Base-by-base conservation (phyloP, 192 early-diverging fungal species). In the Obelidium mucronatum region DNA sequence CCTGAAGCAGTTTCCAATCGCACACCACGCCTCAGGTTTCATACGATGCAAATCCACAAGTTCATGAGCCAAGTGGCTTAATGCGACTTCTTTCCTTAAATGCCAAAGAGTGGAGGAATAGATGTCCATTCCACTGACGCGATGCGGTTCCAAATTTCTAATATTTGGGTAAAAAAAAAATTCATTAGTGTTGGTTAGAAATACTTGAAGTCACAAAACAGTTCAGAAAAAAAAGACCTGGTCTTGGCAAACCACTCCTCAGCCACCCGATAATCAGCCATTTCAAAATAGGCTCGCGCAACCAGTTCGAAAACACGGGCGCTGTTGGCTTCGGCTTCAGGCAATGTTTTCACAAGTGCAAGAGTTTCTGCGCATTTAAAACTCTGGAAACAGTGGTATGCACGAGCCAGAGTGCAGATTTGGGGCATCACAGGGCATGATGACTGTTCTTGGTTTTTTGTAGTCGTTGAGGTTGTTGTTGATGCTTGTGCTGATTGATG, bases 81-180 rank as follows among this genome's bases (percentile, higher is more conserved):
- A 83, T 42, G 78, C 80, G n/a, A 88, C 87, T 31, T 93, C 91
- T 71, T 90, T 85, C 55, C 85, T 85, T 60, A 94, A 77, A 71
- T 96, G 95, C 96, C 96, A 97, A 42, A 97, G 76, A 35, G 90
- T 85, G 13, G 93, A 92, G 24, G 94, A 94, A 73, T 93, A 96
- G 5, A 91, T 76, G 64, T 97, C 96, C 92, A 96, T 93, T 53
- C 91, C 91, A 36, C 88, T 86, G 33, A 91, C 73, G 2, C 92
- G 87, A 76, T 87, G 90, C 8, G 93, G 92, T 40, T 95, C 94
- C n/a, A n/a, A n/a, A n/a, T n/a, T n/a, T n/a, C n/a, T n/a, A n/a
- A n/a, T n/a, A n/a, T n/a, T n/a, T n/a, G n/a, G n/a, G n/a, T n/a
- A n/a, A n/a, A n/a, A n/a, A n/a, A n/a, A n/a, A n/a, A n/a, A n/a